phyloP scores from a whole-genome alignment of 164 flowering plant species.

The Stephania cephalantha region DNA sequence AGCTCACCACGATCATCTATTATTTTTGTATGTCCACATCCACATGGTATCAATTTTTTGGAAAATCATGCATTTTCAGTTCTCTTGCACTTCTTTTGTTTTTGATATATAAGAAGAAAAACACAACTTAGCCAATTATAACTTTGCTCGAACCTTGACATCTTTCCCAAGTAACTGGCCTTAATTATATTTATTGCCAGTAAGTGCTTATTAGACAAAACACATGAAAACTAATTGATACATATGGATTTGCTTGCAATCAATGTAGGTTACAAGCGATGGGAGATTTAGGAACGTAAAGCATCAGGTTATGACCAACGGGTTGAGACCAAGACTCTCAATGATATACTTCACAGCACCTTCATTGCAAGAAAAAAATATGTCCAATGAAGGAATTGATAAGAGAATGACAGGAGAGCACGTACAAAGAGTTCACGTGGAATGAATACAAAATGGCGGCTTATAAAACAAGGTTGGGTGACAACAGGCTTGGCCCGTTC shows the following conservation, averaged over 20 bases:
- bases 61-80: too few relatives aligned
- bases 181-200: too few relatives aligned
- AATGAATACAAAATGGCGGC: conserved; percentile 68
- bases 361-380: conserved; percentile 47
- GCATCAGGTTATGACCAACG: conserved; percentile 72
- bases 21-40: too few relatives aligned
- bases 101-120: too few relatives aligned
- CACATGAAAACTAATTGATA: too few relatives aligned
- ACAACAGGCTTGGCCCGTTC: conserved; percentile 39
- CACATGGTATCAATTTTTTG: too few relatives aligned
- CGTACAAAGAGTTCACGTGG: conserved; percentile 93
- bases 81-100: too few relatives aligned
- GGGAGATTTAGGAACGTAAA: conserved; percentile 84
- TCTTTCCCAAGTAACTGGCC: too few relatives aligned
- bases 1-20: too few relatives aligned
- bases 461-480: conserved; percentile 61
- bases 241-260: neutral
- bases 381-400: conserved; percentile 43
- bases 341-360: conserved; percentile 91
- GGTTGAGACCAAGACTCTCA: conserved; percentile 56
- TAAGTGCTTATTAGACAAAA: too few relatives aligned
- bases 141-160: too few relatives aligned
- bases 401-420: conserved; percentile 52
- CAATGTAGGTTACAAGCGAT: conserved; percentile 76
- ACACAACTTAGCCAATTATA: too few relatives aligned